phyloP scores from a whole-genome alignment of 495 filamentous ascomycete genomes.

The Aspergillus egyptiacus region DNA sequence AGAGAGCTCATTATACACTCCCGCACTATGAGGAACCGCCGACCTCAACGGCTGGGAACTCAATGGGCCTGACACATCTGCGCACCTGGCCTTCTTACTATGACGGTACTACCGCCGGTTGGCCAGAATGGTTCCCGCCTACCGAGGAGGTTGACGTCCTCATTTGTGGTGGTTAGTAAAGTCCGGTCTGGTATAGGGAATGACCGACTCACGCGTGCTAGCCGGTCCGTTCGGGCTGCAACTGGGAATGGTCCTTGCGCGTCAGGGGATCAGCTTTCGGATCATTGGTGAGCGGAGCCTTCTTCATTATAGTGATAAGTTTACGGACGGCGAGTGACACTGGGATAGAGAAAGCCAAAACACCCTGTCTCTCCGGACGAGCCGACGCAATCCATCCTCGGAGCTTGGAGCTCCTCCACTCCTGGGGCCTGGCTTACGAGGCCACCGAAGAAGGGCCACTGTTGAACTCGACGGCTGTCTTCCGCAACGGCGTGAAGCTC shows the following conservation, averaged over 20 bases:
- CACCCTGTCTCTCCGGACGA: constrained; percentile 1
- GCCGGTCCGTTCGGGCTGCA: neutral
- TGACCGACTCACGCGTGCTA: neutral
- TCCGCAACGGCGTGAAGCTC: neutral
- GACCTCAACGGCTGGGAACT: constrained; percentile 6
- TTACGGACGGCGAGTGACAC: no score
- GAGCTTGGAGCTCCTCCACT: neutral
- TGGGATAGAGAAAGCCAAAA: neutral
- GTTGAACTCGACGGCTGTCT: neutral
- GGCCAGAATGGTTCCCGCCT: neutral
- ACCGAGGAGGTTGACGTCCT: neutral
- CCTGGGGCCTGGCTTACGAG: neutral
- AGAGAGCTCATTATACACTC: neutral
- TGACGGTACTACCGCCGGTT: neutral
- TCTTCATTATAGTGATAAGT: neutral
- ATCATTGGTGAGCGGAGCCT: neutral
- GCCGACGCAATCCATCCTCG: constrained; percentile 1
- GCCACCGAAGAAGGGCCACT: neutral
- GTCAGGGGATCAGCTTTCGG: constrained; percentile 1
- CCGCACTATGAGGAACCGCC: neutral
- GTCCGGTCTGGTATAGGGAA: neutral
- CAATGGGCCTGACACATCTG: constrained; percentile 1
- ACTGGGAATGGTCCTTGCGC: neutral
- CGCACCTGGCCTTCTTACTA: neutral
- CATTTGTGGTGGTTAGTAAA: constrained; percentile 2